A percentile compares a stretch with the other conserved stretches of the same genome.
These are phyloP conservation scores for Hyphochytrium catenoides DNA, from an alignment of 352 stramenopile species.

Conservation along the genomic window DNA sequence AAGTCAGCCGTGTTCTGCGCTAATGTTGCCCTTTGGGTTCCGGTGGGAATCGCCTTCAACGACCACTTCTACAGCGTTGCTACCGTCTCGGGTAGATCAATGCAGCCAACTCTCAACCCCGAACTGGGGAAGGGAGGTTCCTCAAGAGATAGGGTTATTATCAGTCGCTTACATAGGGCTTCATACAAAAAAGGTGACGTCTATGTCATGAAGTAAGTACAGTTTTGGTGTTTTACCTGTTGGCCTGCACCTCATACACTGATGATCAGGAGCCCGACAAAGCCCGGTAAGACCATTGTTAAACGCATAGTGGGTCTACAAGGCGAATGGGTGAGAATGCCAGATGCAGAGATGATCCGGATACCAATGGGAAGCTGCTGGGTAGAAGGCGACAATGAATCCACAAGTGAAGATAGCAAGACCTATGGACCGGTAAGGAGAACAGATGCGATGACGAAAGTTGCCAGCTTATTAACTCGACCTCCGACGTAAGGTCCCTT, in stretches of 20 bases:
- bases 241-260: no score
- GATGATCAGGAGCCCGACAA: conserved; percentile 34
- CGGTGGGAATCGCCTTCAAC: conserved; percentile 47
- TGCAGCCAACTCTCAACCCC: conserved; percentile 45
- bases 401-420: no score
- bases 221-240: no score
- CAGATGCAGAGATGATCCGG: conserved; percentile 13
- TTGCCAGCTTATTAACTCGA: no score
- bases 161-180: no score
- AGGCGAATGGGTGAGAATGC: conserved; percentile 34
- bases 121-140: conserved; percentile 14
- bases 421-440: no score
- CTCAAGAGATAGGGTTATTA: no score
- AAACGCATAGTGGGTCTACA: conserved; percentile 48
- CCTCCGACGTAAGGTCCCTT: conserved; percentile 31
- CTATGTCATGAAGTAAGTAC: no score
- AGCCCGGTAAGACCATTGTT: conserved; percentile 26
- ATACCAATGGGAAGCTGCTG: conserved; percentile 51
- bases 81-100: conserved; percentile 44
- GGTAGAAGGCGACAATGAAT: no score
- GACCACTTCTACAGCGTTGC: conserved; percentile 31
- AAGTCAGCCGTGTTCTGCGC: no score
- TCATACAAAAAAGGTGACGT: no score
- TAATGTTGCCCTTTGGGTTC: conserved; percentile 41
- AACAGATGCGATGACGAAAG: no score